Evolutionary conservation across 169 alveolate genomes (phyloP).

Genomic region (Eimeria necatrix): DNA sequence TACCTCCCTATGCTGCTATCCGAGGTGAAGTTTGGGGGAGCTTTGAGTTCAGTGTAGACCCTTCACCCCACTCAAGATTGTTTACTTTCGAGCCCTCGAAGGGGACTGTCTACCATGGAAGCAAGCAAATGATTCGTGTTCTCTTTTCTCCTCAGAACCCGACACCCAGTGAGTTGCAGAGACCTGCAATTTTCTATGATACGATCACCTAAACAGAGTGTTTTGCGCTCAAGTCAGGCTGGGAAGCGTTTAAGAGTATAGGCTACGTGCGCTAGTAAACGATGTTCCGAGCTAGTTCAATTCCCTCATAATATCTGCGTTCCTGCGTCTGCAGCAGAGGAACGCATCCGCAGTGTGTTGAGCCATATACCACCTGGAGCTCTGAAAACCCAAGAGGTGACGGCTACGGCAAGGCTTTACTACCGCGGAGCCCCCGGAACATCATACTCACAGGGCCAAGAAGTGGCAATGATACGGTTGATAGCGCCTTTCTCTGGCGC

Average conservation of each 20-base stretch:
- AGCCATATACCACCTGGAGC: conserved; percentile 22
- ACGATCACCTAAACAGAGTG: background rate
- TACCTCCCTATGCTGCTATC: conserved; percentile 55
- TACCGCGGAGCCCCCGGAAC: conserved; percentile 25
- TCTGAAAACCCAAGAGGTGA: conserved; percentile 1
- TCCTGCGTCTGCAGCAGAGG: conserved; percentile 44
- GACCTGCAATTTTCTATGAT: background rate
- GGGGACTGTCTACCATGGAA: conserved; percentile 49
- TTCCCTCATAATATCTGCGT: background rate
- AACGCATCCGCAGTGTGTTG: conserved; percentile 46
- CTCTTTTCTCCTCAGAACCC: conserved; percentile 12
- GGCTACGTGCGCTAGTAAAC: background rate
- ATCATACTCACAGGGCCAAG: conserved; percentile 54
- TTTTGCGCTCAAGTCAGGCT: background rate
- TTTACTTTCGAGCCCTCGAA: conserved; percentile 58
- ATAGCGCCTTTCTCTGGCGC: conserved; percentile 25
- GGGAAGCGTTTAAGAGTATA: background rate
- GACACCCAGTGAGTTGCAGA: conserved; percentile 16
- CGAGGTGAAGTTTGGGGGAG: conserved; percentile 42
- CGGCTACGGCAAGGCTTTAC: conserved; percentile 57
- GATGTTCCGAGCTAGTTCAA: background rate
- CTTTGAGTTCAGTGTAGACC: conserved; percentile 56
- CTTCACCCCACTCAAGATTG: conserved; percentile 25
- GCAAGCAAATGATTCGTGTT: conserved; percentile 46
- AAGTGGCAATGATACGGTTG: conserved; percentile 63